Evolutionary conservation across 225 moss, liverwort and hornwort species (phyloP).

Genomic region (Neckera pumila): DNA sequence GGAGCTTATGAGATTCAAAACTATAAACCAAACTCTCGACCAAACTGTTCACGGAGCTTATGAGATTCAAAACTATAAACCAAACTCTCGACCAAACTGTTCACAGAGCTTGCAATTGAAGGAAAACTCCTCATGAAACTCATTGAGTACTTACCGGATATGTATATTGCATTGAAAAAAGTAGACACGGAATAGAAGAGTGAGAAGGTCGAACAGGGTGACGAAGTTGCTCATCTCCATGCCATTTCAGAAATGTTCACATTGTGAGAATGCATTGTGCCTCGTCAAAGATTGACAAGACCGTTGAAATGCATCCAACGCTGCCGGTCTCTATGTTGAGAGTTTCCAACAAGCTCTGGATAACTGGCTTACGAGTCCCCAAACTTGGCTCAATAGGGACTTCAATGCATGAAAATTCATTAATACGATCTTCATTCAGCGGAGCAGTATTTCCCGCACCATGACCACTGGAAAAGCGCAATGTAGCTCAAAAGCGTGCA

Average conservation of each 20-base stretch:
- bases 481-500: neutral
- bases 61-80: neutral
- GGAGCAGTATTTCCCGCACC: neutral
- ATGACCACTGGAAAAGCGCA: neutral
- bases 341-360: neutral
- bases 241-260: neutral
- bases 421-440: neutral
- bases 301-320: neutral
- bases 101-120: too few relatives aligned
- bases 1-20: neutral
- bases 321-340: neutral
- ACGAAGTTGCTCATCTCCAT: neutral
- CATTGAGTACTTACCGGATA: neutral
- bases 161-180: neutral
- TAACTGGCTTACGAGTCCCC: neutral
- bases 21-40: neutral
- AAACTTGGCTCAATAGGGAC: neutral
- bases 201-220: neutral
- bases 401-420: neutral
- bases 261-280: neutral
- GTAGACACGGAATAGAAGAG: neutral
- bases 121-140: neutral
- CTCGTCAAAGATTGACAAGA: neutral
- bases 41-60: too few relatives aligned
- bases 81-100: neutral